Conservation (phyloP, 2,329 filamentous ascomycete genomes). For the Colletotrichum kahawae region DNA sequence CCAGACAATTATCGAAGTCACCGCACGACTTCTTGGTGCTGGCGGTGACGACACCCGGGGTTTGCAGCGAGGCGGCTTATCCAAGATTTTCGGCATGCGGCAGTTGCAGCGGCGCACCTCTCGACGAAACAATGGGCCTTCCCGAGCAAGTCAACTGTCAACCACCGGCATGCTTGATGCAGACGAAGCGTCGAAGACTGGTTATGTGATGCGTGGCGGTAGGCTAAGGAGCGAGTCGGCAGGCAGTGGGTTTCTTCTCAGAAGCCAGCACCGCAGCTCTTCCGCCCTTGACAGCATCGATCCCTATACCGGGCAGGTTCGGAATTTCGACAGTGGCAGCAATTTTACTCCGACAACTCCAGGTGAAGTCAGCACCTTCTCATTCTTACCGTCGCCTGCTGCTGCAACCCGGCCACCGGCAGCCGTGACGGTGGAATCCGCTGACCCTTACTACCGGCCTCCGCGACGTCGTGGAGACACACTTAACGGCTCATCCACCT, state of each 20-base stretch:
- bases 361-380: conserved; percentile 73
- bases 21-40: conserved; percentile 80
- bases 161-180: conserved; percentile 79
- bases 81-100: conserved; percentile 90
- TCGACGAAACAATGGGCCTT: conserved; percentile 62
- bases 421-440: conserved; percentile 51
- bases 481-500: conserved; percentile 41
- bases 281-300: conserved; percentile 60
- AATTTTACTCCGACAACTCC: conserved; percentile 77
- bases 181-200: conserved; percentile 68
- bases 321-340: conserved; percentile 64
- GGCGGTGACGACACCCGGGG: conserved; percentile 76
- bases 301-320: conserved; percentile 45
- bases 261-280: conserved; percentile 54
- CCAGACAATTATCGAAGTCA: conserved; percentile 88
- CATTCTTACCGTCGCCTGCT: conserved; percentile 67
- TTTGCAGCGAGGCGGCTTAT: conserved; percentile 79
- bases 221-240: conserved; percentile 66
- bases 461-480: conserved; percentile 75
- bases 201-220: conserved; percentile 59
- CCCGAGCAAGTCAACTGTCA: conserved; percentile 82
- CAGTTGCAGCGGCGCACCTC: conserved; percentile 79
- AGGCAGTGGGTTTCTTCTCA: conserved; percentile 54
- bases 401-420: conserved; percentile 48
- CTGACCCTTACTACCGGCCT: conserved; percentile 88